Percentiles rank a stretch among this genome's conserved stretches.
Conservation (phyloP, 495 filamentous ascomycete genomes). For the Cercophora samala region DNA sequence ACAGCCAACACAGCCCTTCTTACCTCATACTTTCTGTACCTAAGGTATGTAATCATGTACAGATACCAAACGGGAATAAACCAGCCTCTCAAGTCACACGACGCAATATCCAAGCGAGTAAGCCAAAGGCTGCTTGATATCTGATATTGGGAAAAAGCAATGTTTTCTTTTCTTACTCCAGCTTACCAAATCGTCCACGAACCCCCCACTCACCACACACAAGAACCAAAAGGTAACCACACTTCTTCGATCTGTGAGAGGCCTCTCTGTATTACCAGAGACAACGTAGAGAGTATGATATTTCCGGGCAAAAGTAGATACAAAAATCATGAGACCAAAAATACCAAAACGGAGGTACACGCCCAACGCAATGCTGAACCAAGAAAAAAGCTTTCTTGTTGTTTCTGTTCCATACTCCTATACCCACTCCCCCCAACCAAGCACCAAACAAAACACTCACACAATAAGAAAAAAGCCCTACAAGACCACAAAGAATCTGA, state of each 20-base stretch:
- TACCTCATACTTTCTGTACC: neutral
- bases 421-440: neutral
- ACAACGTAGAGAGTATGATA: neutral
- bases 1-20: neutral
- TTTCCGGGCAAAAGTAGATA: neutral
- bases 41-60: neutral
- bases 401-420: neutral
- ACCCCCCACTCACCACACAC: neutral
- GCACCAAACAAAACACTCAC: neutral
- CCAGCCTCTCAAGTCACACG: slow-evolving; percentile 3
- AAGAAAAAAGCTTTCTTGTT: neutral
- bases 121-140: neutral
- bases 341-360: neutral
- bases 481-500: neutral
- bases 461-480: neutral
- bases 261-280: neutral
- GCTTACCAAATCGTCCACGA: neutral
- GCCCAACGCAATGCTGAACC: neutral
- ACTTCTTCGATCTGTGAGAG: neutral
- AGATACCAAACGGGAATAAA: neutral
- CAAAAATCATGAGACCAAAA: neutral
- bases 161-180: neutral
- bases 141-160: neutral
- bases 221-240: too few species aligned
- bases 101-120: slow-evolving; percentile 6